phyloP scores from a whole-genome alignment of 2,329 filamentous ascomycete genomes.

The Dendrostoma leiphaemia region DNA sequence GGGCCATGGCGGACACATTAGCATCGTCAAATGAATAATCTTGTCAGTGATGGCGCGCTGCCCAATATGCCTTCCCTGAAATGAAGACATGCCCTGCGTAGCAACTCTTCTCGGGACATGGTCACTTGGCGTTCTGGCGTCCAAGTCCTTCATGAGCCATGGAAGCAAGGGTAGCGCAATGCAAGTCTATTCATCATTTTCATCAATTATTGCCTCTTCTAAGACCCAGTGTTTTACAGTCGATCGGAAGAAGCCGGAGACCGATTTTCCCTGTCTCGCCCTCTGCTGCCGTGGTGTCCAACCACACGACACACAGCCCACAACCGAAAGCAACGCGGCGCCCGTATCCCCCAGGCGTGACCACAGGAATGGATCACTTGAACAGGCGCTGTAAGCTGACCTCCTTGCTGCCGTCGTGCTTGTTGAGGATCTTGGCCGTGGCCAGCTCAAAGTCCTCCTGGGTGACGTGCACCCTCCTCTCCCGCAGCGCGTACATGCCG shows the following conservation, averaged over 20 bases:
- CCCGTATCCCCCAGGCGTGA: neutral
- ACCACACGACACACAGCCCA: too few relatives aligned
- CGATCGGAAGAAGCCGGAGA: neutral
- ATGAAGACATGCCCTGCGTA: too few relatives aligned
- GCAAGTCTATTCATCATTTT: constrained; percentile 15
- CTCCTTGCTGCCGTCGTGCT: constrained; percentile 94
- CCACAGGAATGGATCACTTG: constrained; percentile 10
- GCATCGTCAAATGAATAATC: too few relatives aligned
- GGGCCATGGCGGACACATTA: too few relatives aligned
- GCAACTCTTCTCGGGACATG: too few relatives aligned
- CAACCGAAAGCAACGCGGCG: too few relatives aligned
- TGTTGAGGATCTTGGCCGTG: constrained; percentile 98
- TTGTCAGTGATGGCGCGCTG: too few relatives aligned
- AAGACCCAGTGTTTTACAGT: constrained; percentile 12
- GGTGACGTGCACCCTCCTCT: constrained; percentile 94
- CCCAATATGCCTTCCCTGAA: too few relatives aligned
- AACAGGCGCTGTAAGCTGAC: constrained; percentile 40
- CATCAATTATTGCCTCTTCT: constrained; percentile 18
- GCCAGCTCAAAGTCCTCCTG: constrained; percentile 99
- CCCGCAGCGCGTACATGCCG: constrained; percentile 95
- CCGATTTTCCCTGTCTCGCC: neutral
- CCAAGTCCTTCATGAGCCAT: neutral
- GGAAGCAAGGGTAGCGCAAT: neutral
- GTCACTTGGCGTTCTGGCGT: too few relatives aligned
- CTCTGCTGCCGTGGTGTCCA: too few relatives aligned